These are phyloP conservation scores for Pichia sp. DNA, from an alignment of 1,139 yeast species.

Conservation along the genomic window DNA sequence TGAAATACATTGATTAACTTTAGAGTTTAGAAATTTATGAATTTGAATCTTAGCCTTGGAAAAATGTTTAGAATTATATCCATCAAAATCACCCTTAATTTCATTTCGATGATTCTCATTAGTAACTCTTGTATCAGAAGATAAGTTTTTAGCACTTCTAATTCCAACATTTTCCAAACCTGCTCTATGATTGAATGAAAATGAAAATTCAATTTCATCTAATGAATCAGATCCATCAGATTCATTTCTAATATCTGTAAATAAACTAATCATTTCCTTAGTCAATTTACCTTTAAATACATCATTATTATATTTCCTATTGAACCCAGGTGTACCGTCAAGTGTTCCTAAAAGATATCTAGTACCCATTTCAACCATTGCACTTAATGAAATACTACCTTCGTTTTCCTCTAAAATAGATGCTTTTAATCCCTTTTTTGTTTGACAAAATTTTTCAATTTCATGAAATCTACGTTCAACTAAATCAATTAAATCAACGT, in stretches of 20 bases:
- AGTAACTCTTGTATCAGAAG: conserved; percentile 75
- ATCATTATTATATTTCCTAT: not conserved
- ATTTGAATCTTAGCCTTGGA: conserved; percentile 48
- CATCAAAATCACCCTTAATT: conserved; percentile 65
- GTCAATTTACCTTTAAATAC: conserved; percentile 14
- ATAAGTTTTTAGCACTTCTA: conserved; percentile 73
- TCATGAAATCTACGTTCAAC: conserved; percentile 70
- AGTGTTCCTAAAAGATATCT: conserved; percentile 52
- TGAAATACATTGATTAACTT: conserved; percentile 41
- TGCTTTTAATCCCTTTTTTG: conserved; percentile 39
- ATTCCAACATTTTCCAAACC: conserved; percentile 85
- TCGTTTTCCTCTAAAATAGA: conserved; percentile 30
- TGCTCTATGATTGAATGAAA: conserved; percentile 80
- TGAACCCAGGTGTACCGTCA: conserved; percentile 31
- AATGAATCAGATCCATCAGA: conserved; percentile 16
- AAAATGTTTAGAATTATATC: conserved; percentile 33
- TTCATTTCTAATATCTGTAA: conserved; percentile 32
- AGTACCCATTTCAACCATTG: conserved; percentile 70
- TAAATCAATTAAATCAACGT: conserved; percentile 78
- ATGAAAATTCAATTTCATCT: conserved; percentile 36
- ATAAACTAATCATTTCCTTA: conserved; percentile 42
- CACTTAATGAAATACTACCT: conserved; percentile 41
- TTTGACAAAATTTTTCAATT: conserved; percentile 50
- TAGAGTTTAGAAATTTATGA: conserved; percentile 37
- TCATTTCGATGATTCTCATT: conserved; percentile 59